These are phyloP conservation scores for Epithele typhae DNA, from an alignment of 768 basidiomycete genomes.

Conservation along the genomic window DNA sequence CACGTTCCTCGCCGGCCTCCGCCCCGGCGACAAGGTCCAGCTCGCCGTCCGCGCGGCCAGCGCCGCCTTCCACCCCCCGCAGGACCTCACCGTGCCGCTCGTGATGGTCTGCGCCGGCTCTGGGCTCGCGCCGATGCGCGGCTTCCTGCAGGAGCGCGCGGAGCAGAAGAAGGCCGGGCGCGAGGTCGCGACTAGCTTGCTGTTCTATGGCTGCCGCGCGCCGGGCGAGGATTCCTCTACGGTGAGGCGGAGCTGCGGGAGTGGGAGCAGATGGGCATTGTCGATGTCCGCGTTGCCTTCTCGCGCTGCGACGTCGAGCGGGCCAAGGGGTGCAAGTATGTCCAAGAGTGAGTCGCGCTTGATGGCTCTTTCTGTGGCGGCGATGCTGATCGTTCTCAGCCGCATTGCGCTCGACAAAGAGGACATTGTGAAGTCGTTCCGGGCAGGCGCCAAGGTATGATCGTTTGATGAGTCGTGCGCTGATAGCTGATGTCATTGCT, in stretches of 20 bases:
- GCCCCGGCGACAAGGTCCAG: slow-evolving; percentile 35
- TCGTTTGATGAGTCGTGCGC: neutral
- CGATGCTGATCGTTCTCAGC: slow-evolving; percentile 26
- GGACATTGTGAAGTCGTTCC: slow-evolving; percentile 27
- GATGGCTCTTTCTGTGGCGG: too few relatives aligned
- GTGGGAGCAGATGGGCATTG: slow-evolving; percentile 36
- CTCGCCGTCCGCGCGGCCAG: slow-evolving; percentile 36
- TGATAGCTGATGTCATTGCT: neutral
- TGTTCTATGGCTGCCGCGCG: slow-evolving; percentile 43
- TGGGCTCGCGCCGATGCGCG: slow-evolving; percentile 47
- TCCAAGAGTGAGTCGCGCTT: slow-evolving; percentile 13
- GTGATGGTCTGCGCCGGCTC: slow-evolving; percentile 46
- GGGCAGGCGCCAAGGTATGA: slow-evolving; percentile 30
- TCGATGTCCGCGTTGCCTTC: slow-evolving; percentile 41
- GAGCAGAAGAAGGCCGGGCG: slow-evolving; percentile 39
- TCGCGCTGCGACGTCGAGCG: slow-evolving; percentile 11
- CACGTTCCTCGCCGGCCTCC: slow-evolving; percentile 37
- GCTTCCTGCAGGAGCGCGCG: slow-evolving; percentile 47
- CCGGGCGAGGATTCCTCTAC: slow-evolving; percentile 39
- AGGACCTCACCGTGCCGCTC: slow-evolving; percentile 34
- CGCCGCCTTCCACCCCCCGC: slow-evolving; percentile 38
- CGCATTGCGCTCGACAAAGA: slow-evolving; percentile 37
- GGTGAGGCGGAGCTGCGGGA: slow-evolving; percentile 32
- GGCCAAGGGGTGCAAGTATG: slow-evolving; percentile 17
- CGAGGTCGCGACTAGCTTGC: slow-evolving; percentile 32